Conservation (phyloP, 2,329 filamentous ascomycete genomes). For the Calycina marina region DNA sequence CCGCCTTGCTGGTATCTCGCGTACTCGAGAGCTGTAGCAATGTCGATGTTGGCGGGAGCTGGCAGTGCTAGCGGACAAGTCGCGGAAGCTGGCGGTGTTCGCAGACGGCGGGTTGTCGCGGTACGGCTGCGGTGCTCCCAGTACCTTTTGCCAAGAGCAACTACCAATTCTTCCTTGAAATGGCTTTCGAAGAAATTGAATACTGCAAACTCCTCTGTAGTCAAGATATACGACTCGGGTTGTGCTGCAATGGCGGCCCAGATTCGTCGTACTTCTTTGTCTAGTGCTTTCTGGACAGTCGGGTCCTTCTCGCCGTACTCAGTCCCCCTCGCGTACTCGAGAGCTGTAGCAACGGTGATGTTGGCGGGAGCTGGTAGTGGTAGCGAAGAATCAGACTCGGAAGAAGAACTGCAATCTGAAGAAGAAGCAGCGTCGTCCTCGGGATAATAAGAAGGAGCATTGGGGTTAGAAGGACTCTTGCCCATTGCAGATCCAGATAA, state of each 20-base stretch:
- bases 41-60: constrained; percentile 15
- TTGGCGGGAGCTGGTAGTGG: constrained; percentile 2
- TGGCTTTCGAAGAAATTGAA: constrained; percentile 73
- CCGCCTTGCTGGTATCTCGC: constrained; percentile 58
- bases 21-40: constrained; percentile 58
- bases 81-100: no score
- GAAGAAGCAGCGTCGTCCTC: no score
- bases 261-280: constrained; percentile 45
- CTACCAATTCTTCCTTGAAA: constrained; percentile 37
- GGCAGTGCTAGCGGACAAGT: no score
- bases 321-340: constrained; percentile 63
- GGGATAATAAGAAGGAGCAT: no score
- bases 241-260: constrained; percentile 53
- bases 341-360: constrained; percentile 42
- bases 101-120: no score
- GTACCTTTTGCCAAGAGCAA: constrained; percentile 34
- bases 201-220: constrained; percentile 63
- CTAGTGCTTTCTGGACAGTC: constrained; percentile 48
- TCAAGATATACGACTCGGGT: constrained; percentile 59
- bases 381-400: no score
- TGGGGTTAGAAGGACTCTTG: no score
- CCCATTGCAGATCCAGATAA: no score
- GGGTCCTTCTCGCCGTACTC: constrained; percentile 50
- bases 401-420: no score
- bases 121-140: constrained; percentile 41